Evolutionary conservation across 2,329 filamentous ascomycete genomes (phyloP).

Genomic region (Fusarium phyllophilum): DNA sequence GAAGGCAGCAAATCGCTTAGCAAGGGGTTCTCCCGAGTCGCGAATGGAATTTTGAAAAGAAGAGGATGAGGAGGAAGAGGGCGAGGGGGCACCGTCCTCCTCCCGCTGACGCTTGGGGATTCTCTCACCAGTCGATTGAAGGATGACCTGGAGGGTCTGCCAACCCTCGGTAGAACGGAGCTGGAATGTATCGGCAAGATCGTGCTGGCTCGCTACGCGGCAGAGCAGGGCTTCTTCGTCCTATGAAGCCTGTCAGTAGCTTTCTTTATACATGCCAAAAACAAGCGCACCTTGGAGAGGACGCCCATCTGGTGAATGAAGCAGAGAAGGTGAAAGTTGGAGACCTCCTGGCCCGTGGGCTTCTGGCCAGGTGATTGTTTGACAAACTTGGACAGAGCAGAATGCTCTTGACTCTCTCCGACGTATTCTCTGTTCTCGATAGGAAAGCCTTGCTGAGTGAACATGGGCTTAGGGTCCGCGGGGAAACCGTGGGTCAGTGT

Average conservation of each 20-base stretch:
- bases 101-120: slow-evolving; percentile 75
- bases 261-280: background rate
- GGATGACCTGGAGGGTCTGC: slow-evolving; percentile 91
- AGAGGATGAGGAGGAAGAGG: slow-evolving; percentile 44
- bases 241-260: slow-evolving; percentile 57
- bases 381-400: slow-evolving; percentile 74
- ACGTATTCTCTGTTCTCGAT: slow-evolving; percentile 91
- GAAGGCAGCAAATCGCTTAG: slow-evolving; percentile 74
- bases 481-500: slow-evolving; percentile 98
- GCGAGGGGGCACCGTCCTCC: slow-evolving; percentile 48
- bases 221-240: slow-evolving; percentile 90
- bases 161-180: slow-evolving; percentile 89
- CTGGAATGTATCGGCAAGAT: slow-evolving; percentile 82
- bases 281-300: slow-evolving; percentile 77
- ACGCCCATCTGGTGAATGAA: slow-evolving; percentile 85
- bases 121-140: slow-evolving; percentile 97
- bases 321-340: slow-evolving; percentile 94
- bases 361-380: slow-evolving; percentile 69
- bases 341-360: slow-evolving; percentile 73
- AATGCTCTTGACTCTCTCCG: slow-evolving; percentile 85
- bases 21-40: slow-evolving; percentile 64
- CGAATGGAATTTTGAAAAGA: slow-evolving; percentile 44
- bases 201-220: slow-evolving; percentile 83
- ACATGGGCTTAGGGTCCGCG: slow-evolving; percentile 78
- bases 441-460: slow-evolving; percentile 79